phyloP scores from a whole-genome alignment of 2,329 filamentous ascomycete species.

The Nothophoma quercina region DNA sequence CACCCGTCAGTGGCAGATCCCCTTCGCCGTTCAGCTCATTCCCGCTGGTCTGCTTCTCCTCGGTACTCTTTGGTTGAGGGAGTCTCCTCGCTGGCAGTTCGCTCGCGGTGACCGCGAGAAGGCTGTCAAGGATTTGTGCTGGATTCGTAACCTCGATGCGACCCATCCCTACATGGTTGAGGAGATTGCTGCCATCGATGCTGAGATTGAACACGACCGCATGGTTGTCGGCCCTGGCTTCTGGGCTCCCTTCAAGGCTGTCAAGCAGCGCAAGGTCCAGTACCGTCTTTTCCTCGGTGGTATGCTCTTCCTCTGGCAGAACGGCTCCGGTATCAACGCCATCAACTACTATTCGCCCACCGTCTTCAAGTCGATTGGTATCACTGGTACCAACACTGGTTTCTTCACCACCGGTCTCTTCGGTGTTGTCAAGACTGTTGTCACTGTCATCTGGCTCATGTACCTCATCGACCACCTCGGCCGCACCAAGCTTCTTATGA shows the following conservation, averaged over 20 bases:
- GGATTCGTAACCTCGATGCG: slow-evolving; percentile 67
- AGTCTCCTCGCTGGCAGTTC: slow-evolving; percentile 56
- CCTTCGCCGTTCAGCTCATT: slow-evolving; percentile 71
- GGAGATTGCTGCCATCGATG: slow-evolving; percentile 74
- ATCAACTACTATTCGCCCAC: slow-evolving; percentile 77
- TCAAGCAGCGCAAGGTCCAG: slow-evolving; percentile 61
- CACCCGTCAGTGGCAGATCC: slow-evolving; percentile 57
- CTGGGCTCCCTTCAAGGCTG: slow-evolving; percentile 62
- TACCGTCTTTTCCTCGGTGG: slow-evolving; percentile 77
- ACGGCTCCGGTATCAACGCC: slow-evolving; percentile 77
- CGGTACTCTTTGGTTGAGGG: slow-evolving; percentile 54
- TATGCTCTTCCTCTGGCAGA: slow-evolving; percentile 81
- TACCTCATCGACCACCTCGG: slow-evolving; percentile 72
- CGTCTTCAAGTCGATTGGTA: slow-evolving; percentile 71
- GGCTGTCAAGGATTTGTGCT: slow-evolving; percentile 60
- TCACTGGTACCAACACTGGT: slow-evolving; percentile 65
- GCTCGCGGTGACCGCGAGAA: slow-evolving; percentile 51
- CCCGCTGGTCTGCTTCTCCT: slow-evolving; percentile 66
- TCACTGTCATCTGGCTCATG: slow-evolving; percentile 74
- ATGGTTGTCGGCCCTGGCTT: slow-evolving; percentile 72
- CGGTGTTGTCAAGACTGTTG: slow-evolving; percentile 75
- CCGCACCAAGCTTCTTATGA: slow-evolving; percentile 69
- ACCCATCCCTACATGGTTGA: slow-evolving; percentile 74
- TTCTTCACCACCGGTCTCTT: slow-evolving; percentile 78
- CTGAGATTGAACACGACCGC: slow-evolving; percentile 71